Evolutionary conservation across 1,284 basidiomycete genomes (phyloP).

Genomic region (Porogramme epimiltina): DNA sequence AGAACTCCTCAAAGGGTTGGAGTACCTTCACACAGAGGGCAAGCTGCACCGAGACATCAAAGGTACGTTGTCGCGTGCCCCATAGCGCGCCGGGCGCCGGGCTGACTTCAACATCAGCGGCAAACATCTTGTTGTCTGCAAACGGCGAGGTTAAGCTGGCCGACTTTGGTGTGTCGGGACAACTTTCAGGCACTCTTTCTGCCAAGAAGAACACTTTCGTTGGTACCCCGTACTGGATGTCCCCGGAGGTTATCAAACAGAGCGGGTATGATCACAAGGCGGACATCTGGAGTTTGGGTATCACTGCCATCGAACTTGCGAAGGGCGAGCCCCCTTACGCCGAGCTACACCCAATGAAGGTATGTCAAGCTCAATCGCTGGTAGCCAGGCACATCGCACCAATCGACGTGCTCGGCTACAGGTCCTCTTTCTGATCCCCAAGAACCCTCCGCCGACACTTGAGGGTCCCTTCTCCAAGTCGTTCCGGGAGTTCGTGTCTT

Average conservation of each 20-base stretch:
- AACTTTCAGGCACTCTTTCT: constrained; percentile 91
- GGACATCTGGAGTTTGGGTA: constrained; percentile 96
- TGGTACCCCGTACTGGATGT: constrained; percentile 99
- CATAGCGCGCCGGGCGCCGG: not conserved
- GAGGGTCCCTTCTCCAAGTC: constrained; percentile 89
- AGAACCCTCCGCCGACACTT: constrained; percentile 91
- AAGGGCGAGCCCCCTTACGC: constrained; percentile 98
- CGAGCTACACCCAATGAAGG: constrained; percentile 99
- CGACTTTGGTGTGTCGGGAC: constrained; percentile 99
- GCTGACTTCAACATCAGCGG: constrained; percentile 53
- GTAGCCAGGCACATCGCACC: too few species aligned
- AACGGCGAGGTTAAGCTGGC: constrained; percentile 98
- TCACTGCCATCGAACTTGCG: constrained; percentile 97
- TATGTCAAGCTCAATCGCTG: constrained; percentile 29
- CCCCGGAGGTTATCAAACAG: constrained; percentile 99
- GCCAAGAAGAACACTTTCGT: constrained; percentile 99
- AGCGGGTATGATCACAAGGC: constrained; percentile 99
- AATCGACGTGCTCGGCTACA: constrained; percentile 30
- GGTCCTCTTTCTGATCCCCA: constrained; percentile 97
- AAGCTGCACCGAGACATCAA: constrained; percentile 99
- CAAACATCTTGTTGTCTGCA: constrained; percentile 92
- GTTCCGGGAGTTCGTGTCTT: constrained; percentile 93
- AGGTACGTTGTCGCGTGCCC: constrained; percentile 50
- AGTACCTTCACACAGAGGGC: constrained; percentile 94
- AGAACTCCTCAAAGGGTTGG: constrained; percentile 89